Evolutionary conservation across 768 basidiomycete genomes (phyloP).

Genomic region (Russula brevipes): DNA sequence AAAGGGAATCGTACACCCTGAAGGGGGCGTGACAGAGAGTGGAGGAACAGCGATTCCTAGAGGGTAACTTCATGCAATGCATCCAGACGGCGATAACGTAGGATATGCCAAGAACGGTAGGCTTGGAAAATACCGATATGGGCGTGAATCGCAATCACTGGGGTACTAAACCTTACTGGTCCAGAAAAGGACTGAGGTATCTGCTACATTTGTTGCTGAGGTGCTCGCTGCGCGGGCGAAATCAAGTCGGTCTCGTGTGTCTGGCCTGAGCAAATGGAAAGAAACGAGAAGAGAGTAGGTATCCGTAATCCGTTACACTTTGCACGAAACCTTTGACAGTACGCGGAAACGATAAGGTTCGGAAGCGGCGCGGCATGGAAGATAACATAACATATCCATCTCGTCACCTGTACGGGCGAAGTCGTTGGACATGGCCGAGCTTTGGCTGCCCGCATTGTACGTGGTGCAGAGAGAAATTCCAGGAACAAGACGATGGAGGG

Average conservation of each 20-base stretch:
- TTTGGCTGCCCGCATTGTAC: not conserved
- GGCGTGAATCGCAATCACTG: conserved; percentile 17
- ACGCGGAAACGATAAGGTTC: conserved; percentile 19
- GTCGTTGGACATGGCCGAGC: not conserved
- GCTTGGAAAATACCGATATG: conserved; percentile 15
- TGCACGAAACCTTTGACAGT: not conserved
- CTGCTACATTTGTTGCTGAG: not conserved
- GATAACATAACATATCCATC: not conserved
- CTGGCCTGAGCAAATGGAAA: not conserved
- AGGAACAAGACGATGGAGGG: conserved; percentile 2
- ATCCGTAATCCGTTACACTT: not conserved
- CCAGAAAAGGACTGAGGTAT: too few relatives aligned
- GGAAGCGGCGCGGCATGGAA: conserved; percentile 16
- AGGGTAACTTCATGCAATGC: not conserved
- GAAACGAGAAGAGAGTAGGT: not conserved
- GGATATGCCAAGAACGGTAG: conserved; percentile 13
- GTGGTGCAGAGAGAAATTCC: not conserved
- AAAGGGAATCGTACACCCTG: conserved; percentile 1
- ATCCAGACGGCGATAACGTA: conserved; percentile 18
- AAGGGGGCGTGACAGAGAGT: not conserved
- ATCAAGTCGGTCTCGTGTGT: not conserved
- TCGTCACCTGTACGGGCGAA: not conserved
- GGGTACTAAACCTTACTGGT: conserved; percentile 12
- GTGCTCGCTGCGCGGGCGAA: not conserved
- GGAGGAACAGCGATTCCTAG: conserved; percentile 14